Base-by-base conservation (phyloP, 2,329 filamentous ascomycete species). In the Lizonia empirigonia region DNA sequence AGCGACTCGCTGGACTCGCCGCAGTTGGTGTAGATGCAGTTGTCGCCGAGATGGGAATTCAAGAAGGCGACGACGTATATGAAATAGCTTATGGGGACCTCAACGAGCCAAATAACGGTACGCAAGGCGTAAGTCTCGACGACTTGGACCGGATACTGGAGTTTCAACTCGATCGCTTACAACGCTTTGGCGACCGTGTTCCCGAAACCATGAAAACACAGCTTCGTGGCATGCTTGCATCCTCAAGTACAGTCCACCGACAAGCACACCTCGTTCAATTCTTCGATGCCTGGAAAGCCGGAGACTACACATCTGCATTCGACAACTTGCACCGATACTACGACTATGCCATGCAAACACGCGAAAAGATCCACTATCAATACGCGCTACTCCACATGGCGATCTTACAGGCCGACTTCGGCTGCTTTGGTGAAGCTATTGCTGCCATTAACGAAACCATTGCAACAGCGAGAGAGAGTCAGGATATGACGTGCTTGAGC, bases 361-460 rank as follows among this genome's bases (percentile, higher is more conserved):
- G 86, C 53, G 89, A 96, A 64, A 86, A 89, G 19, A 83, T 89
- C 5, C 92, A 92, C 64, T 97, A 99, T 67, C 94, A 97, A 69
- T 96, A 97, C 69, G 94, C 94, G 0, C 77, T 97, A 12, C 86
- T 99, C 68, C 97, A 97, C 67, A 82, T 97, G 51, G 93, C 92
- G 3, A 90, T 97, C 26, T 82, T 97, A 4, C 93, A 99, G 68
- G 90, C 92, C 13, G 94, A 97, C 71, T 97, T 97, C 77, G 92
- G 92, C 37, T 96, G 90, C 68, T 87, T 91, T 70, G 83, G 85
- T 32, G 92, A 97, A 74, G 93, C 93, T 5, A 83, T 97, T n/a
- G 85, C 90, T 9, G 90, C 93, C 10, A 96, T 99, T 86, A 86
- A 96, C 34, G 94, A 97, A 72, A 92, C 93, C 0, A 91, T 99